A percentile compares a stretch with the other conserved stretches of the same genome.
Conservation (phyloP, 192 early-diverging fungal genomes). For the Polychytrium aggregatum region DNA sequence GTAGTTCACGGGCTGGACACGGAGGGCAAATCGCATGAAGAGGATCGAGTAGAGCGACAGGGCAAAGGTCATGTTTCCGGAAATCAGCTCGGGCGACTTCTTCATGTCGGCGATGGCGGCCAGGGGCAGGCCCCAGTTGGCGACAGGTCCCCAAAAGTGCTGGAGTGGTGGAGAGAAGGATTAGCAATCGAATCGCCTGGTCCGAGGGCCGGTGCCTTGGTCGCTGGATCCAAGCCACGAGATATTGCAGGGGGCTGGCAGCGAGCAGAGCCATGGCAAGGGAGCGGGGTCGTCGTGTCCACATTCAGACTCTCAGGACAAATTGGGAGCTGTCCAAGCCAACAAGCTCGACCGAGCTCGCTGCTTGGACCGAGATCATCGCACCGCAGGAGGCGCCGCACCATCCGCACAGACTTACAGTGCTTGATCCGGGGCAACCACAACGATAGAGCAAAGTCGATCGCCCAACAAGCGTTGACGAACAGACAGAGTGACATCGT, state of each 20-base stretch:
- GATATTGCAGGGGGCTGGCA: neutral
- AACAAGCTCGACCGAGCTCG: too few relatives aligned
- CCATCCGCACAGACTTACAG: too few relatives aligned
- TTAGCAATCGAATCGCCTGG: neutral
- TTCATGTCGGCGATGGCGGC: constrained; percentile 88
- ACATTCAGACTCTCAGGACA: too few relatives aligned
- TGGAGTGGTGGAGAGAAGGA: constrained; percentile 1
- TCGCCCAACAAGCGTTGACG: too few relatives aligned
- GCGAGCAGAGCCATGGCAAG: neutral
- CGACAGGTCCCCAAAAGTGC: constrained; percentile 49
- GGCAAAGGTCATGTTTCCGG: constrained; percentile 56
- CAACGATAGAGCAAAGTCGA: too few relatives aligned
- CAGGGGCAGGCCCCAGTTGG: constrained; percentile 83
- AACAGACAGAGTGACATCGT: neutral
- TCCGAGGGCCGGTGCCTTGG: neutral
- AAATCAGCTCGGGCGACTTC: constrained; percentile 84
- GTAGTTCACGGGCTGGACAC: constrained; percentile 81
- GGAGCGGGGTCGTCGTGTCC: too few relatives aligned
- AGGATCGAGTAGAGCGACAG: constrained; percentile 77
- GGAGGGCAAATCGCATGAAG: constrained; percentile 94
- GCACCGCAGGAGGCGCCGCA: too few relatives aligned
- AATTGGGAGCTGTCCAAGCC: too few relatives aligned
- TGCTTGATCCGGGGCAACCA: too few relatives aligned
- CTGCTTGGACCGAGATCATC: too few relatives aligned
- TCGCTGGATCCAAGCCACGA: neutral